Evolutionary conservation across 805 yeast genomes (phyloP).

Genomic region (Zygosaccharomyces bailii): DNA sequence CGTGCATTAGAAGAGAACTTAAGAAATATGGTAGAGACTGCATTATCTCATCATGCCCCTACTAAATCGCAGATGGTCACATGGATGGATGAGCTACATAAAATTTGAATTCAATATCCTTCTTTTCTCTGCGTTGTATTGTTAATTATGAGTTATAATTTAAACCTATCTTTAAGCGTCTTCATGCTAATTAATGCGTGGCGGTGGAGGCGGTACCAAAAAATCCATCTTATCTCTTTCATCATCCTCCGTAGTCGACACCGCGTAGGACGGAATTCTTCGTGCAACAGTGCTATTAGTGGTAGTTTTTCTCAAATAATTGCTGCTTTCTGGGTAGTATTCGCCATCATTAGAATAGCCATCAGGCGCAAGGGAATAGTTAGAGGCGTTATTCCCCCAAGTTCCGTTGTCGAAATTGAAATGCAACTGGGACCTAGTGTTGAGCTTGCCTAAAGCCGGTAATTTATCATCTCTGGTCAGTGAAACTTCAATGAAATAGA

Average conservation of each 20-base stretch:
- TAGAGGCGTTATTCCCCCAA: slow-evolving; percentile 15
- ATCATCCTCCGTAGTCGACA: slow-evolving; percentile 4
- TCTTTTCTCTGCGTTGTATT: background rate
- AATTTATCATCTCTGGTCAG: slow-evolving; percentile 17
- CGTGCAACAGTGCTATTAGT: slow-evolving; percentile 25
- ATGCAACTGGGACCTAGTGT: slow-evolving; percentile 13
- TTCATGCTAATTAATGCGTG: background rate
- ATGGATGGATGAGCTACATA: slow-evolving; percentile 38
- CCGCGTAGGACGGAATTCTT: slow-evolving; percentile 7
- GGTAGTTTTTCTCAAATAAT: slow-evolving; percentile 17
- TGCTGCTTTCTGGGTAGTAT: slow-evolving; percentile 17
- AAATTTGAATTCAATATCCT: slow-evolving; percentile 13
- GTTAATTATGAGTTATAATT: slow-evolving; percentile 2
- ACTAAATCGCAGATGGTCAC: slow-evolving; percentile 29
- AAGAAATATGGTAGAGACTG: slow-evolving; percentile 36
- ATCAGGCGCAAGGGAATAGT: slow-evolving; percentile 8
- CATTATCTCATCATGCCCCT: slow-evolving; percentile 32
- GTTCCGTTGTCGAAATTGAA: slow-evolving; percentile 14
- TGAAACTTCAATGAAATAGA: slow-evolving; percentile 34
- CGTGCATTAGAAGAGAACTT: slow-evolving; percentile 28
- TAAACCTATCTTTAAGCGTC: background rate
- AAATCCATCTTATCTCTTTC: background rate
- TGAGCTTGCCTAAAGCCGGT: slow-evolving; percentile 8
- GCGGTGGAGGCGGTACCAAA: background rate
- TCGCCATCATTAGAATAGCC: slow-evolving; percentile 12